Base-by-base conservation (phyloP, 2,329 filamentous ascomycete genomes). In the Botrytis squamosa region DNA sequence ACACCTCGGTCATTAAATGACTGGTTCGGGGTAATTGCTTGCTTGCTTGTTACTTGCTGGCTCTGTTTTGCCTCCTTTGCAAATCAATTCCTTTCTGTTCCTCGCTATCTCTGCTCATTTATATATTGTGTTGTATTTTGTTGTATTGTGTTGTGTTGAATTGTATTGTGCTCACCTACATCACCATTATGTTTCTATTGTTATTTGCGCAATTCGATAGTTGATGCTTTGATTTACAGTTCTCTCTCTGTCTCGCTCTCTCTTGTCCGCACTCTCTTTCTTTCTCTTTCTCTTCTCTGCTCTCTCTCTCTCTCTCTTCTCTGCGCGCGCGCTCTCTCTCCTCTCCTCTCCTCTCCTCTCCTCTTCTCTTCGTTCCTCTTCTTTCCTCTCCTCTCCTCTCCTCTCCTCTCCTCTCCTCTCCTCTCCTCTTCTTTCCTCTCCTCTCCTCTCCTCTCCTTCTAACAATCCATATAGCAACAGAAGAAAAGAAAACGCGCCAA, bases 11-110 rank as follows among this genome's bases (percentile, higher is more conserved):
- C 36, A 55, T 55, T 40, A 67, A 67, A 67, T 16, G 36, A 67
- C 65, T 67, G 46, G 65, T 67, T n/a, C 64, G 36, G 64, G 36
- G 38, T 38, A 20, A 52, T n/a, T 67, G 64, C 33, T 44, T 64
- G 60, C 38, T 42, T 42, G 60, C 60, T 42, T 63, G 60, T 42
- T 63, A 38, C 40, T 42, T 5, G 40, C 12, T 25, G 5, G 60
- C n/a, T 57, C 25, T 62, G 59, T 38, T 38, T 40, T 18, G 7
- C 36, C 44, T 52, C 64, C 49, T 46, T 38, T 52, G 14, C 20
- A 52, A 52, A 38, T 52, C 44, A 3, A 25, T 36, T 29, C 14
- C 42, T 5, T 8, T 38, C 33, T n/a, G 10, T 12, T 33, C 33
- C 42, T 46, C 36, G 25, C 18, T 22, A 20, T 16, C 18, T 36